These are phyloP conservation scores for Neopestalotiopsis rosae DNA, from an alignment of 2,329 filamentous ascomycete species.

Conservation along the genomic window DNA sequence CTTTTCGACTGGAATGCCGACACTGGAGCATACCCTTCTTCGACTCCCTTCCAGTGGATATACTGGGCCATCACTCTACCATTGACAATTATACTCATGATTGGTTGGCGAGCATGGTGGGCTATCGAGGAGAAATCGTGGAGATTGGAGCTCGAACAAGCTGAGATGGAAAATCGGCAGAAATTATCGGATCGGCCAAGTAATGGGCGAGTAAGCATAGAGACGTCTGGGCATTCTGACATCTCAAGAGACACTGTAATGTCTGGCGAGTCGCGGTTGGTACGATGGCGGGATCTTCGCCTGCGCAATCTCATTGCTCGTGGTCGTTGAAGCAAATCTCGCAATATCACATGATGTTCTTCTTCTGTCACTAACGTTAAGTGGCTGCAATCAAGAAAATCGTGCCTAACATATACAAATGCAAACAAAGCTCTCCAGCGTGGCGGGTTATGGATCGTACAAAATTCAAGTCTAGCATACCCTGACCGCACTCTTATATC, in stretches of 20 bases:
- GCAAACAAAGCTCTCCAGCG: too few species aligned
- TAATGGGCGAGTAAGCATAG: background rate
- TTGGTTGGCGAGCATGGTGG: constrained; percentile 13
- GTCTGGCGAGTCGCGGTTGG: background rate
- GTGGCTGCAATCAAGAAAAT: too few species aligned
- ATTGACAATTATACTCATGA: constrained; percentile 9
- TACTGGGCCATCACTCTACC: constrained; percentile 15
- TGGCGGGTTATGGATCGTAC: too few species aligned
- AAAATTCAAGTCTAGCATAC: too few species aligned
- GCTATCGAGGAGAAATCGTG: constrained; percentile 8
- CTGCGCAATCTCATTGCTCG: background rate
- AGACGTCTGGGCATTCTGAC: background rate
- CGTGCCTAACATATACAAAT: too few species aligned
- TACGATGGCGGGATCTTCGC: background rate
- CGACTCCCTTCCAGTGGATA: constrained; percentile 14
- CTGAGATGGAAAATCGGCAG: background rate
- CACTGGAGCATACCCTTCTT: constrained; percentile 1
- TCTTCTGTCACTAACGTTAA: too few species aligned
- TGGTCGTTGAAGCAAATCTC: background rate
- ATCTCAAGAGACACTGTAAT: background rate
- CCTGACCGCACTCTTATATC: too few species aligned
- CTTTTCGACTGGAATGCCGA: constrained; percentile 14
- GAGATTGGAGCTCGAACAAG: constrained; percentile 2
- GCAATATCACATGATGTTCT: background rate
- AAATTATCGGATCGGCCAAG: background rate